Conservation (phyloP, 495 filamentous ascomycete species). For the Pseudevernia furfuracea region DNA sequence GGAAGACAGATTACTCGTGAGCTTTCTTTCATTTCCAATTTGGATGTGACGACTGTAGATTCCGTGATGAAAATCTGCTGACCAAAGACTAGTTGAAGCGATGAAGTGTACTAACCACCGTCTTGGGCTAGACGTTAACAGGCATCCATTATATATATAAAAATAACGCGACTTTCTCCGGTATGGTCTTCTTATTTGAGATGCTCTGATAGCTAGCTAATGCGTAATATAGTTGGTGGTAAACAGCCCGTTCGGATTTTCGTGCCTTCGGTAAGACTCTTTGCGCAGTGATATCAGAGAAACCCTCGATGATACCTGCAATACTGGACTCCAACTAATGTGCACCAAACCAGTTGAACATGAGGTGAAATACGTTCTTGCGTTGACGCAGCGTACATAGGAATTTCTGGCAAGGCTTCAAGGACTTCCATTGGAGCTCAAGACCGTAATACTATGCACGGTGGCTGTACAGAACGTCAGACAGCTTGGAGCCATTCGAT, state of each 20-base stretch:
- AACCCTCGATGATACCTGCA: no score
- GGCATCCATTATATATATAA: background rate
- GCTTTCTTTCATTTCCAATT: background rate
- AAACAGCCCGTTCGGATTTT: no score
- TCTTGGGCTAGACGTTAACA: constrained; percentile 9
- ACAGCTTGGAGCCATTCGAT: background rate
- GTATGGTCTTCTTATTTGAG: background rate
- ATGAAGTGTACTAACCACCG: background rate
- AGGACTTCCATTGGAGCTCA: background rate
- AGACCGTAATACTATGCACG: background rate
- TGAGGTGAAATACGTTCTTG: no score
- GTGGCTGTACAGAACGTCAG: no score
- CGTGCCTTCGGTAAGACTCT: no score
- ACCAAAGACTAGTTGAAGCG: background rate
- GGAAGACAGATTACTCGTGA: background rate
- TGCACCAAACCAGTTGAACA: no score
- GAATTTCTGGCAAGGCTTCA: background rate
- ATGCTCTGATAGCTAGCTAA: background rate
- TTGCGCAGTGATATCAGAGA: no score
- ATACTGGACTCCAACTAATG: no score
- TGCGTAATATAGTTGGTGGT: background rate
- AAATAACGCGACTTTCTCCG: no score
- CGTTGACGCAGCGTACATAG: no score
- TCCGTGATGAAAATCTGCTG: background rate
- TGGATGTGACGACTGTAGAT: background rate